Base-by-base conservation (phyloP, 306 rosid species). In the Hylodesmum podocarpum region DNA sequence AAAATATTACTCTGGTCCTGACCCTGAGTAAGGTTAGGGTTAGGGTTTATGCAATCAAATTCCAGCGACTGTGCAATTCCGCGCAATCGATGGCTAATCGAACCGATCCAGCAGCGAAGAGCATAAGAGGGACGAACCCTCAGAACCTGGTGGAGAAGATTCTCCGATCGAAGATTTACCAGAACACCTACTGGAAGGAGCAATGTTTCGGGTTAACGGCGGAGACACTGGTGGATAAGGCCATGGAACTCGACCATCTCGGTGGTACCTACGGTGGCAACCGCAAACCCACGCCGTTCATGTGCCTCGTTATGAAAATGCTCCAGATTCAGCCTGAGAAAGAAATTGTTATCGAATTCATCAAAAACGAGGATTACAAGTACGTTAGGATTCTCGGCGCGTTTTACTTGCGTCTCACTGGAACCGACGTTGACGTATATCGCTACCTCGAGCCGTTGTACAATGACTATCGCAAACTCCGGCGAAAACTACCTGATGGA, bases 281-380 rank as follows among this genome's bases (percentile, higher is more conserved):
- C 82, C 99, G 98, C 1, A 92, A 91, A 50, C 98, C 98, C 68
- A 86, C 99, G 11, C 98, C 98, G 0, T 92, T 96, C 87, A 92
- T 96, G 91, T 92, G 98, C 84, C 99, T 92, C 19, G 90, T 92
- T 47, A 89, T 87, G 97, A 92, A 96, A 89, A 96, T 92, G 99
- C 94, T 96, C 70, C 99, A 92, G 89, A 96, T 96, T 80, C 98
- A 96, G 68, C 99, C 99, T 2, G 96, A 92, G 93, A 96, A 96
- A 86, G 98, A 96, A 79, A 96, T 92, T 71, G 96, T 96, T 40
- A 96, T 92, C 73, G 99, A 96, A 84, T 96, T 96, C 76, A 92
- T 96, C 1, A 91, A 91, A 75, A 96, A 92, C 79, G 98, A 96
- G 59, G 98, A 96, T 54, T 96, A 96, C 93, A 92, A 95, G 93